phyloP scores from a whole-genome alignment of 495 filamentous ascomycete species.

The Talaromyces trachyspermus region DNA sequence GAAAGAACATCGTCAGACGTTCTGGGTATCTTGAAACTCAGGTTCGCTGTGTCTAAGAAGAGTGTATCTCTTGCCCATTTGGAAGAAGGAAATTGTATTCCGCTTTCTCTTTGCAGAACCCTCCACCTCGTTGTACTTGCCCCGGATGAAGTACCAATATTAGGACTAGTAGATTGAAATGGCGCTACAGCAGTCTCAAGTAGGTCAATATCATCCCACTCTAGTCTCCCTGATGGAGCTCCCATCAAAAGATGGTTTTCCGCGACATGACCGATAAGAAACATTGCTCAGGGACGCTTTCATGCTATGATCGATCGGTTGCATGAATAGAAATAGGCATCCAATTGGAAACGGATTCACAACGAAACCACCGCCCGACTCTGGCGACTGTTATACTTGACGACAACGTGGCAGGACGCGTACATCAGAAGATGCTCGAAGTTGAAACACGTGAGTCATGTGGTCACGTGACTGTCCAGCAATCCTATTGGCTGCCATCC shows the following conservation, averaged over 20 bases:
- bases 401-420: no score
- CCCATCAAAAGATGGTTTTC: constrained; percentile 54
- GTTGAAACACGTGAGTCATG: no score
- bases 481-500: no score
- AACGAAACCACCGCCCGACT: no score
- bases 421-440: no score
- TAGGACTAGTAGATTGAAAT: constrained; percentile 23
- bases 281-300: background rate
- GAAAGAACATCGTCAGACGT: constrained; percentile 38
- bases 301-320: no score
- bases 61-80: constrained; percentile 20
- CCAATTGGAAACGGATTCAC: no score
- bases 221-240: constrained; percentile 48
- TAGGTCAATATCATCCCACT: constrained; percentile 48
- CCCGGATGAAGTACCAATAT: background rate
- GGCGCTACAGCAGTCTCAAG: constrained; percentile 39
- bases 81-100: constrained; percentile 1
- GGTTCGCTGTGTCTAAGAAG: constrained; percentile 44
- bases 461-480: no score
- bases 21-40: constrained; percentile 9
- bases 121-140: constrained; percentile 30
- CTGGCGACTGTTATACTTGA: no score
- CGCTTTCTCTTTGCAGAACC: constrained; percentile 15
- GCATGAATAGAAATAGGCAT: no score
- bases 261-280: constrained; percentile 27